Base-by-base conservation (phyloP, 345 rosid genomes). In the Kandelia obovata region DNA sequence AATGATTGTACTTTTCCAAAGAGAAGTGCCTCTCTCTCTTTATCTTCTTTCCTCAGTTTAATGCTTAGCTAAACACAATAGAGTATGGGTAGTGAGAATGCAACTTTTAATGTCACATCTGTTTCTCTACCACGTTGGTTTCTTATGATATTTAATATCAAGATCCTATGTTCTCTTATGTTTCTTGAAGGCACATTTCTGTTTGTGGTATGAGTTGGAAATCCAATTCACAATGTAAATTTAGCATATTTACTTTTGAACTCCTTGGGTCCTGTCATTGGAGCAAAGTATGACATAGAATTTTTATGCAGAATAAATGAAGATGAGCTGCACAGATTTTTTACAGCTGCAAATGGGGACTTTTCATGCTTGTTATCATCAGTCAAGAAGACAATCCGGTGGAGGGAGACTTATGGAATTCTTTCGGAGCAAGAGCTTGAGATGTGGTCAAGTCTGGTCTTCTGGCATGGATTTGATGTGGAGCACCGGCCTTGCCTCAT, bases 381-480 rank as follows among this genome's bases (percentile, higher is more conserved):
- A n/a, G 68, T 95, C 43, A 95, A 95, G 82, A 95, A 85, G 79
- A 92, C 99, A 53, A 80, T 95, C 66, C 86, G 67, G 31, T 95
- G 99, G 99, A 92, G 99, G 78, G 94, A 87, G 77, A 86, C 90
- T 26, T 95, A 88, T 66, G 73, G 83, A 74, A 81, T 92, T 68
- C 86, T 94, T 66, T 80, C 95, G 5, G 88, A 82, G 68, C 85
- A 89, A 73, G 98, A 91, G 79, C 96, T 94, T 71, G 85, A 78
- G 72, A 75, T 69, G 58, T 95, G 99, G 97, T 87, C 93, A 37
- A 77, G 81, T 75, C 62, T 95, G 81, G 84, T 90, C 25, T 95
- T 95, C 74, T 95, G 99, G 99, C 99, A 95, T 85, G 97, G 96
- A 66, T 78, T 69, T 82, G 99, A 95, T 77, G 69, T 80, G 78